Conservation (phyloP, 148 eudicot genomes). For the Silene latifolia region DNA sequence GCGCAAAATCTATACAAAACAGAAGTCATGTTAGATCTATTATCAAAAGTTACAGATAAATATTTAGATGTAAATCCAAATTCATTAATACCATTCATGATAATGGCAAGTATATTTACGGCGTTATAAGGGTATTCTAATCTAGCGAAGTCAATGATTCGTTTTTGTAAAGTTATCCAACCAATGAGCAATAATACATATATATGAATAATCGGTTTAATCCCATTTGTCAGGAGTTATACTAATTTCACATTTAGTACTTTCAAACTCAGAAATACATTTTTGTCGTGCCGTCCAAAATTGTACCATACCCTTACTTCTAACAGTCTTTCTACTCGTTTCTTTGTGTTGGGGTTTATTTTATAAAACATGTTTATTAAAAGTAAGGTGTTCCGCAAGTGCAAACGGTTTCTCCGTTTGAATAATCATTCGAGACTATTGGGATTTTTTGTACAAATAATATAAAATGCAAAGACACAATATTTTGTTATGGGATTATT, state of each 20-base stretch:
- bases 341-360: background rate
- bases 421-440: no score
- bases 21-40: background rate
- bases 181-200: background rate
- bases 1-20: no score
- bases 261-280: background rate
- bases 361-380: no score
- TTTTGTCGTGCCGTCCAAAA: background rate
- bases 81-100: no score
- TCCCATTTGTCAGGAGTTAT: background rate
- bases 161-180: background rate
- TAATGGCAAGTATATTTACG: background rate
- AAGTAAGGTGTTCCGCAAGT: background rate
- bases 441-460: no score
- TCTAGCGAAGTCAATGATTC: background rate
- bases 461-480: no score
- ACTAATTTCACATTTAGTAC: background rate
- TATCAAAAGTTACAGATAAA: slow-evolving; percentile 3
- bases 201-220: background rate
- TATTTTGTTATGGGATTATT: no score
- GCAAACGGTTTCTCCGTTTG: no score
- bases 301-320: background rate
- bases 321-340: background rate
- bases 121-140: background rate
- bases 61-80: no score